These are phyloP conservation scores for Tricholoma furcatifolium DNA, from an alignment of 768 basidiomycete species.

Conservation along the genomic window DNA sequence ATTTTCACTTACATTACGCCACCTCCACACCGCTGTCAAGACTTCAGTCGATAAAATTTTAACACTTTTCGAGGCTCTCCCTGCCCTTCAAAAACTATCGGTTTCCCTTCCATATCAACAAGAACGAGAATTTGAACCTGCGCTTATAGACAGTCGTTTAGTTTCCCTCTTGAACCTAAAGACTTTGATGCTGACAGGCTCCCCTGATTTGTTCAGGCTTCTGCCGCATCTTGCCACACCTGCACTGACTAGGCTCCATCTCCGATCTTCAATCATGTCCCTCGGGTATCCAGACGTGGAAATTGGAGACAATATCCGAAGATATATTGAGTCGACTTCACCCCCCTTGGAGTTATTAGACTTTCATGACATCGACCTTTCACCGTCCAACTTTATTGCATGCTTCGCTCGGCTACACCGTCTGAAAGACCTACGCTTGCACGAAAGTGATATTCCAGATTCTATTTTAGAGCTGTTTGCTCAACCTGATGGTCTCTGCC, in stretches of 20 bases:
- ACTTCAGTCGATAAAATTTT: conserved; percentile 26
- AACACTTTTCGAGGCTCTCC: conserved; percentile 36
- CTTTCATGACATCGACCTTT: conserved; percentile 25
- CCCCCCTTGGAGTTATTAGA: conserved; percentile 29
- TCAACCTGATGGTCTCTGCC: conserved; percentile 40
- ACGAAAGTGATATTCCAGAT: conserved; percentile 58
- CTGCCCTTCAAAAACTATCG: conserved; percentile 38
- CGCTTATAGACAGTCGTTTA: conserved; percentile 12
- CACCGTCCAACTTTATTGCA: conserved; percentile 19
- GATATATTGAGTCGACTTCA: conserved; percentile 22
- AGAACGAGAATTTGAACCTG: conserved; percentile 23
- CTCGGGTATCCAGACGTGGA: conserved; percentile 29
- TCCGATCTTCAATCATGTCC: conserved; percentile 38
- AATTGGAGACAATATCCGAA: conserved; percentile 22
- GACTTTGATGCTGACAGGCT: conserved; percentile 28
- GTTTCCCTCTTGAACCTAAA: conserved; percentile 24
- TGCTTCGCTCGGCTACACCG: conserved; percentile 31
- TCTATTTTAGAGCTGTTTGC: conserved; percentile 39
- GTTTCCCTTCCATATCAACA: conserved; percentile 35
- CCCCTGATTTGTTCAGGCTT: conserved; percentile 27
- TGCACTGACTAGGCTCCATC: conserved; percentile 33
- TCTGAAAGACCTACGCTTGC: conserved; percentile 50
- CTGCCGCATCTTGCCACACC: conserved; percentile 32
- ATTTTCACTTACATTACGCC: conserved; percentile 32
- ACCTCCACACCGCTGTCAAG: conserved; percentile 16